Conservation (phyloP, 2,329 filamentous ascomycete species). For the Pseudogymnoascus sp. region DNA sequence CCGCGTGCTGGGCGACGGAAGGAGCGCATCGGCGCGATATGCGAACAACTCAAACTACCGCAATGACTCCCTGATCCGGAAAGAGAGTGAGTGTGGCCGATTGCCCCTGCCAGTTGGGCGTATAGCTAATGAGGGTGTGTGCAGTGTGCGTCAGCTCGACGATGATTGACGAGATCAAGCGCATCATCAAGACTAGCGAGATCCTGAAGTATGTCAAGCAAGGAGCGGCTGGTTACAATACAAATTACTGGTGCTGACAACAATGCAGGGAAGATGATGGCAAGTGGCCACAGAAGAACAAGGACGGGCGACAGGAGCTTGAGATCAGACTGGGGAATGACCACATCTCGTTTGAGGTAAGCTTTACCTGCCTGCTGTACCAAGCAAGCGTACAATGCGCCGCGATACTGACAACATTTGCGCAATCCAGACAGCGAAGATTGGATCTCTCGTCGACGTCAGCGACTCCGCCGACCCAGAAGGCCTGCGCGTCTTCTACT, state of each 20-base stretch:
- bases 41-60: conserved; percentile 99
- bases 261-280: conserved; percentile 79
- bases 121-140: neutral
- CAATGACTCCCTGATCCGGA: conserved; percentile 95
- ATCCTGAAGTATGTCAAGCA: conserved; percentile 71
- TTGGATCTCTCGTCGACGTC: conserved; percentile 92
- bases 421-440: conserved; percentile 75
- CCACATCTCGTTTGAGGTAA: conserved; percentile 94
- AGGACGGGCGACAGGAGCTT: conserved; percentile 92
- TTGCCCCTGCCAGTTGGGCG: neutral
- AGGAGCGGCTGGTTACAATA: neutral
- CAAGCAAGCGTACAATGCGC: neutral
- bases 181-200: conserved; percentile 93
- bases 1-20: conserved; percentile 81
- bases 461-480: conserved; percentile 94
- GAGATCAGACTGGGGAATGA: conserved; percentile 91
- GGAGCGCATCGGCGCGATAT: conserved; percentile 89
- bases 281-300: conserved; percentile 99
- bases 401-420: neutral
- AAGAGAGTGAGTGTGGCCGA: conserved; percentile 72
- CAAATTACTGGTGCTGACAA: conserved; percentile 22
- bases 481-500: conserved; percentile 95
- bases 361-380: neutral
- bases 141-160: conserved; percentile 92
- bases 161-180: conserved; percentile 88